Evolutionary conservation across 2,329 filamentous ascomycete genomes (phyloP), one percentile per base, ranked within the genome.

Genomic region (Aspergillus neotritici): DNA sequence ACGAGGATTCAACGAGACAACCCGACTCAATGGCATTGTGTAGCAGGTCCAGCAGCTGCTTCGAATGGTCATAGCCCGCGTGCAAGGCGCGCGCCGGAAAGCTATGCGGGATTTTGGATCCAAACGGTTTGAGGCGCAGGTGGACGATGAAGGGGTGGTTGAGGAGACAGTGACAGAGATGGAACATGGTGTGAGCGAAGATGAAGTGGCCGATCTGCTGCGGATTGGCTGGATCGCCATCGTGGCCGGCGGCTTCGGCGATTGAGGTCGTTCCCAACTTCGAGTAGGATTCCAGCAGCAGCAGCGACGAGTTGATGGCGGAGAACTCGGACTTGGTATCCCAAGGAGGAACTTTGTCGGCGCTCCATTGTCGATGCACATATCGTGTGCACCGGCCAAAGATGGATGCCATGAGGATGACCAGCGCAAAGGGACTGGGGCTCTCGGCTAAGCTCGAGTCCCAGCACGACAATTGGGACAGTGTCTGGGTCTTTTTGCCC

Each of bases 121-220:
- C 52, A 21, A 53, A 56, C 2, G 47, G 43, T 28, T 53, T 52
- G 3, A 64, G 48, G 7, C 59, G 50, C 16, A 58, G 46, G 1
- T 54, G 53, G 4, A 67, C 42, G 5, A 65, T 47, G 40, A 67
- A 65, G 0, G 63, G 64, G 41, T 68, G 65, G 44, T 66, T 56
- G 3, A 68, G 47, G n/a, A 67, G 44, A 41, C 62, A 66, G 25
- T 67, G 59, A 31, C 56, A 61, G 5, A 64, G 50, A 32, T 66
- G 62, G 32, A 63, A 68, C 1, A 67, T 40, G 1, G 57, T 54
- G 21, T 61, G 57, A 3, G 64, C 56, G 32, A 62, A 65, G 10
- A 63, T 44, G 8, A 61, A 42, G 41, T 60, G 60, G 4, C 57
- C 60, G 5, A 49, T 40, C 16, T 51, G 35, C 14, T 58, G 52